Evolutionary conservation across 2,329 filamentous ascomycete species (phyloP).

Genomic region (Fusarium sp.): DNA sequence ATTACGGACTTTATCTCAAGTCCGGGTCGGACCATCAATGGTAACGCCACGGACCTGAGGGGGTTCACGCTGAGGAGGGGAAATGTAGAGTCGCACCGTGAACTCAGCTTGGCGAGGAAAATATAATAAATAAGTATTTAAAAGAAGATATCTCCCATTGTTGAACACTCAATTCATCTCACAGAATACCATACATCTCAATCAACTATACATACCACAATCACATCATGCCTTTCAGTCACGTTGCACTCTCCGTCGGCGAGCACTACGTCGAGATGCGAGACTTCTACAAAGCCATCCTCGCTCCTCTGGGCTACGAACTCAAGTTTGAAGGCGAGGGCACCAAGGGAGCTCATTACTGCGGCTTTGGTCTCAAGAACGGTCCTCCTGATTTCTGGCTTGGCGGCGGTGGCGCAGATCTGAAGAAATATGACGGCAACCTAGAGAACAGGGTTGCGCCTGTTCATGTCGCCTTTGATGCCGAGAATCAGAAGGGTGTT

Average conservation of each 20-base stretch:
- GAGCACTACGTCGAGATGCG: conserved; percentile 47
- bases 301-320: conserved; percentile 46
- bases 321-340: conserved; percentile 37
- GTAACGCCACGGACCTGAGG: conserved; percentile 18
- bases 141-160: not conserved
- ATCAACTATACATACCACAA: not conserved
- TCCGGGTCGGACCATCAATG: conserved; percentile 22
- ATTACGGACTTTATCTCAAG: conserved; percentile 20
- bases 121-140: conserved; percentile 17
- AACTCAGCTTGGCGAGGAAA: not conserved
- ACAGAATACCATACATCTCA: not conserved
- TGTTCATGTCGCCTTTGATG: conserved; percentile 45
- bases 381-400: conserved; percentile 46
- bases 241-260: conserved; percentile 44
- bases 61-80: conserved; percentile 24
- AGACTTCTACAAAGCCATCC: conserved; percentile 48
- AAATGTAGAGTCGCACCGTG: conserved; percentile 23
- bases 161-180: not conserved
- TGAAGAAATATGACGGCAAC: conserved; percentile 46
- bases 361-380: conserved; percentile 40
- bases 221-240: conserved; percentile 44
- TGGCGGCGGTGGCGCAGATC: conserved; percentile 30
- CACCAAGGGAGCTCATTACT: conserved; percentile 29
- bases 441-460: conserved; percentile 40
- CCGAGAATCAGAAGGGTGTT: conserved; percentile 31